A percentile compares a stretch with the other conserved stretches of the same genome.
Evolutionary conservation across 2,329 filamentous ascomycete genomes (phyloP).

Genomic region (Rhytidhysteron rufulum): DNA sequence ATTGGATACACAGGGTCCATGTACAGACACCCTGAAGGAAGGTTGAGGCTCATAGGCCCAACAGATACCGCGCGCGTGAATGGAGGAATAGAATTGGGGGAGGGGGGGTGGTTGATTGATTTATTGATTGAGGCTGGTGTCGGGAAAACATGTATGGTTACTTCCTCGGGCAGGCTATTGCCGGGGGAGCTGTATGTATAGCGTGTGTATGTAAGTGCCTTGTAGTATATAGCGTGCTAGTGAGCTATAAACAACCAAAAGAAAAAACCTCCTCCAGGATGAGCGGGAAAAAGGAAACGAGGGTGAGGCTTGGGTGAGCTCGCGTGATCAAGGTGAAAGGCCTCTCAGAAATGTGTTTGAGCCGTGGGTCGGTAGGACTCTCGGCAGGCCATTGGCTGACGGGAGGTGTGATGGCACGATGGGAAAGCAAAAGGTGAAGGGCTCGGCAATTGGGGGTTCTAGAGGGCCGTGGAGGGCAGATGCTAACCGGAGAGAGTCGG

Average conservation of each 20-base stretch:
- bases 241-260: too few relatives aligned
- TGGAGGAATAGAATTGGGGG: not conserved
- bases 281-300: too few relatives aligned
- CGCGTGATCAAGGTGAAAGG: too few relatives aligned
- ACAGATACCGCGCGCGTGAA: not conserved
- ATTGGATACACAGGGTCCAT: not conserved
- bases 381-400: conserved; percentile 10
- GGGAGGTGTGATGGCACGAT: too few relatives aligned
- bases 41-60: not conserved
- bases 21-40: not conserved
- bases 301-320: too few relatives aligned
- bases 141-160: too few relatives aligned
- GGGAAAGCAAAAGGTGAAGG: conserved; percentile 11
- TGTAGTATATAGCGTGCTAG: too few relatives aligned
- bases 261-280: too few relatives aligned
- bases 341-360: too few relatives aligned
- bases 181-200: not conserved
- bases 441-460: conserved; percentile 22
- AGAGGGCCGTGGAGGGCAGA: conserved; percentile 8
- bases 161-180: too few relatives aligned
- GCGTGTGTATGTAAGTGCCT: not conserved
- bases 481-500: conserved; percentile 31
- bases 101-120: not conserved
- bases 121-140: too few relatives aligned
- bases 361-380: too few relatives aligned